Evolutionary conservation across 805 yeast species (phyloP), one percentile per base, ranked within the genome.

Genomic region (Helenozyma rhizophorensis): DNA sequence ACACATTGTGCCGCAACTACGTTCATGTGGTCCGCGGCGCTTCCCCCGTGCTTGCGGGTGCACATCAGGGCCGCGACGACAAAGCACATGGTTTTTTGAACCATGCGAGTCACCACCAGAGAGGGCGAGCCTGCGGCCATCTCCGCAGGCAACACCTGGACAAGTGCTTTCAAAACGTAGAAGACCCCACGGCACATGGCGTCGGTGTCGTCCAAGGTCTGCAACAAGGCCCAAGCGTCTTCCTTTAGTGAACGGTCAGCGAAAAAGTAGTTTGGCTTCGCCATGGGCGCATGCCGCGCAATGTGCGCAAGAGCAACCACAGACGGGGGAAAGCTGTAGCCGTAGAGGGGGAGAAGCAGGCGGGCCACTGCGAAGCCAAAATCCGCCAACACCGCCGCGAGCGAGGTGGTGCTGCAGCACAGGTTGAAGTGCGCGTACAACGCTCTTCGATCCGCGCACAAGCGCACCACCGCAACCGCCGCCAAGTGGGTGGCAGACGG

Each of bases 251-350:
- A n/a, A n/a, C n/a, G n/a, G n/a, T n/a, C n/a, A n/a, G n/a, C n/a
- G 18, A 42, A 42, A 23, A 46, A 48, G 32, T 37, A 38, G 23
- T 42, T 46, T 9, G 60, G 50, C 31, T 56, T 58, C 8, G 66
- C 43, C 6, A 61, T 25, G 2, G 68, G 67, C 3, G 67, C 63
- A n/a, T n/a, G n/a, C n/a, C n/a, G n/a, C n/a, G n/a, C n/a, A n/a
- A n/a, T n/a, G n/a, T n/a, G n/a, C n/a, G n/a, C n/a, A n/a, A n/a
- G n/a, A n/a, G n/a, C n/a, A n/a, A n/a, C n/a, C n/a, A n/a, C n/a
- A n/a, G n/a, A n/a, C n/a, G n/a, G n/a, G n/a, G n/a, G n/a, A 18
- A 46, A 36, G 10, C 33, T 22, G 19, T 33, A 33, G 4, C 40
- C 45, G 10, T 29, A 24, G 4, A 21, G 22, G 13, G 25, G 19